Conservation (phyloP, 169 alveolate genomes). For the Condylostoma magnum region DNA sequence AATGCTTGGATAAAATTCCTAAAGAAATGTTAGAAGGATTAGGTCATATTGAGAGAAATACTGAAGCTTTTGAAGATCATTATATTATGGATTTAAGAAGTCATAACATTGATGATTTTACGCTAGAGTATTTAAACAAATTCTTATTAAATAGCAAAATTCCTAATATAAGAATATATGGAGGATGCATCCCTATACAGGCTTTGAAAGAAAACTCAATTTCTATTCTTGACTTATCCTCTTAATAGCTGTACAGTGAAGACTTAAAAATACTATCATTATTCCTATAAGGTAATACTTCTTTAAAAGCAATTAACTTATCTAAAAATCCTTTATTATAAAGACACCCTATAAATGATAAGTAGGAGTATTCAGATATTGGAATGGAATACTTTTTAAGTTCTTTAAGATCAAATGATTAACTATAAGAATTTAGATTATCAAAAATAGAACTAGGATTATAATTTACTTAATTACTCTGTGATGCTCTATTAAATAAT, state of each 20-base stretch:
- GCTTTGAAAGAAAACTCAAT: conserved; percentile 11
- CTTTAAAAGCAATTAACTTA: conserved; percentile 5
- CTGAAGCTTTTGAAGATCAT: not conserved
- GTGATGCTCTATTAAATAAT: not conserved
- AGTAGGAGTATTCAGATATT: not conserved
- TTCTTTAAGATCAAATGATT: not conserved
- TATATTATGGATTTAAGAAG: not conserved
- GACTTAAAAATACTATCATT: conserved; percentile 2
- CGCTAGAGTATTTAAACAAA: conserved; percentile 25
- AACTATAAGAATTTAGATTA: conserved; percentile 10
- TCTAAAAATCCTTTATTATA: conserved; percentile 1
- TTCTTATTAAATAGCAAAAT: conserved; percentile 20
- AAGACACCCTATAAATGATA: not conserved
- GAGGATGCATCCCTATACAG: conserved; percentile 17
- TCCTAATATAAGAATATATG: conserved; percentile 9
- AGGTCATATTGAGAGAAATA: not conserved
- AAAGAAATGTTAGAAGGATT: conserved; percentile 2
- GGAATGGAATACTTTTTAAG: not conserved
- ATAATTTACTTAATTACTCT: not conserved
- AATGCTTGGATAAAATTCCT: conserved; percentile 4
- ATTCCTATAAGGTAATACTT: not conserved
- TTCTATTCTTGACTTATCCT: not conserved
- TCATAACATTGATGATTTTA: conserved; percentile 13
- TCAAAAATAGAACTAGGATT: not conserved
- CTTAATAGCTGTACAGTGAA: conserved; percentile 4